A percentile compares a stretch with the other conserved stretches of the same genome.
phyloP scores from a whole-genome alignment of 2,329 filamentous ascomycete species.

The Nemania abortiva region DNA sequence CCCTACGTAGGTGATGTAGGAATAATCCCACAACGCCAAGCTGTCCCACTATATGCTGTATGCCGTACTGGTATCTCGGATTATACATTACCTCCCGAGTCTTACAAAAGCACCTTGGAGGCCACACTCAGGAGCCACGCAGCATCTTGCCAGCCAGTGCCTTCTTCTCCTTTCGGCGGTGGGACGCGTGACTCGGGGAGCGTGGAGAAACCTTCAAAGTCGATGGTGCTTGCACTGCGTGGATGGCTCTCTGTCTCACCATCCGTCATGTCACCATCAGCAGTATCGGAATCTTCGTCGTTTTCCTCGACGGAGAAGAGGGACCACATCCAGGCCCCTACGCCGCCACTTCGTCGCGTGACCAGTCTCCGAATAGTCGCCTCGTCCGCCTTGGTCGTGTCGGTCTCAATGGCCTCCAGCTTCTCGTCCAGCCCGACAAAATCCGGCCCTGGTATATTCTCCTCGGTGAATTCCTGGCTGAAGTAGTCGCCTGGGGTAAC shows the following conservation, averaged over 20 bases:
- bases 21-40: conserved; percentile 11
- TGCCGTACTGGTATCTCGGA: conserved; percentile 15
- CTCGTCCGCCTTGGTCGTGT: conserved; percentile 68
- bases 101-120: conserved; percentile 69
- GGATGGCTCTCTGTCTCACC: conserved; percentile 54
- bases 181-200: conserved; percentile 60
- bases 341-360: conserved; percentile 62
- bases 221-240: conserved; percentile 55
- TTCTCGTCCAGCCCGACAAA: conserved; percentile 73
- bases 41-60: conserved; percentile 4
- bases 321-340: conserved; percentile 73
- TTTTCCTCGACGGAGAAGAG: conserved; percentile 73
- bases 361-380: conserved; percentile 69
- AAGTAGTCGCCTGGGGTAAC: conserved; percentile 60
- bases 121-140: conserved; percentile 76
- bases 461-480: conserved; percentile 44
- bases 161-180: conserved; percentile 65
- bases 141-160: conserved; percentile 73
- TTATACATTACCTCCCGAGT: conserved; percentile 15
- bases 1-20: conserved; percentile 3
- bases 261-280: conserved; percentile 54
- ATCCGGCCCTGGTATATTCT: conserved; percentile 65
- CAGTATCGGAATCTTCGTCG: conserved; percentile 62
- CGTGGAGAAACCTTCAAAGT: conserved; percentile 56
- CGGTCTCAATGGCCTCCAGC: conserved; percentile 66